Evolutionary conservation across 345 rosid species (phyloP).

Genomic region (Melastoma malabathricum): DNA sequence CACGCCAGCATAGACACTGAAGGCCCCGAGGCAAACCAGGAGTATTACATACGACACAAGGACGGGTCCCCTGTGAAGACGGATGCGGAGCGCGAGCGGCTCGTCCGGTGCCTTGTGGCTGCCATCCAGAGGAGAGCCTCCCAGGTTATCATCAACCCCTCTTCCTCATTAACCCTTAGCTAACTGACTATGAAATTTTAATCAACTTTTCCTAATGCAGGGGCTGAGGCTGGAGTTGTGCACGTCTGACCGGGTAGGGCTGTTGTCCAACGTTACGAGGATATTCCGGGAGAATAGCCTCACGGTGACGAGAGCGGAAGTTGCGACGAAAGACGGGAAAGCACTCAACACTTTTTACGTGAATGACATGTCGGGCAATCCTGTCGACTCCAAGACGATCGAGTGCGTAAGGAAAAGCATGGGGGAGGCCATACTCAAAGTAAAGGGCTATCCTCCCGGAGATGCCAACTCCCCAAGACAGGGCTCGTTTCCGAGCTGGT

Average conservation of each 20-base stretch:
- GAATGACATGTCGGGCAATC: constrained; percentile 60
- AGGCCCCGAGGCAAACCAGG: constrained; percentile 82
- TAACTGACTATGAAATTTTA: not conserved
- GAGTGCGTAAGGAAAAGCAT: constrained; percentile 62
- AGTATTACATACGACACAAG: constrained; percentile 67
- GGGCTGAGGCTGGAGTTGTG: constrained; percentile 86
- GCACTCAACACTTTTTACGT: constrained; percentile 84
- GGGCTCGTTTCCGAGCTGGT: too few species aligned
- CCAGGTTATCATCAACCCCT: constrained; percentile 26
- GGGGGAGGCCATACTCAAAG: constrained; percentile 75
- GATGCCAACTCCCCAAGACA: too few species aligned
- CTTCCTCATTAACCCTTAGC: not conserved
- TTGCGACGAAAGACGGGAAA: constrained; percentile 69
- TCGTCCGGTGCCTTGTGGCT: constrained; percentile 84
- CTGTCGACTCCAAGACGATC: constrained; percentile 59
- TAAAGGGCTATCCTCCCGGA: constrained; percentile 56
- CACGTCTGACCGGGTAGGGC: constrained; percentile 69
- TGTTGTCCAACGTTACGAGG: constrained; percentile 73
- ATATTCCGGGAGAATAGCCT: constrained; percentile 88
- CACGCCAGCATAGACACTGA: constrained; percentile 71
- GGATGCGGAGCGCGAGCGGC: constrained; percentile 66
- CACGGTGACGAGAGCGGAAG: constrained; percentile 78
- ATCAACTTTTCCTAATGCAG: constrained; percentile 17
- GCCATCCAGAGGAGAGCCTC: constrained; percentile 89
- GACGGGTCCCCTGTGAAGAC: constrained; percentile 88